phyloP scores from a whole-genome alignment of 2,329 filamentous ascomycete genomes.

The Ophiostoma quercus region DNA sequence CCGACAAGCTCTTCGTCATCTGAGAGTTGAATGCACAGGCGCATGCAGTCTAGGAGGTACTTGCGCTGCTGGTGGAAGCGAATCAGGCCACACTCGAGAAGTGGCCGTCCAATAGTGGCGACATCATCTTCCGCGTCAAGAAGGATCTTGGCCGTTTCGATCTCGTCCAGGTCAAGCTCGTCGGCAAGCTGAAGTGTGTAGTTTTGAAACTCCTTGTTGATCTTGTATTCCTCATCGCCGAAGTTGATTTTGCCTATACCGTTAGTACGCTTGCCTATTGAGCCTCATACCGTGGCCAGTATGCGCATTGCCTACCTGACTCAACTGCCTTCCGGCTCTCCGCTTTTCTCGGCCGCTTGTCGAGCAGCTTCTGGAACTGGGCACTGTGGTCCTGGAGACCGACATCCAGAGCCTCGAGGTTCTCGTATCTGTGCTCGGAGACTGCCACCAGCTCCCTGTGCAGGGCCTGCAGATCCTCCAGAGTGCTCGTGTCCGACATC shows the following conservation, averaged over 20 bases:
- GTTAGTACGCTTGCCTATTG: not conserved
- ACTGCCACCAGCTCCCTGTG: constrained; percentile 78
- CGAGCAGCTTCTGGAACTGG: constrained; percentile 65
- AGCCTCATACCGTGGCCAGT: not conserved
- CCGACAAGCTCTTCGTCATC: constrained; percentile 52
- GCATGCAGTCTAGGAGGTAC: constrained; percentile 75
- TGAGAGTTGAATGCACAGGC: constrained; percentile 68
- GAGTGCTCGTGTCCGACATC: constrained; percentile 69
- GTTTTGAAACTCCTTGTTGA: constrained; percentile 87
- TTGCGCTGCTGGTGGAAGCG: constrained; percentile 82
- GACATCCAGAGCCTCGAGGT: constrained; percentile 63
- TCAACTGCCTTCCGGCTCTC: constrained; percentile 66
- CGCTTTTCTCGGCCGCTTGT: constrained; percentile 69
- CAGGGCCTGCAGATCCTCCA: constrained; percentile 75
- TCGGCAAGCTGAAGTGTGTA: constrained; percentile 76
- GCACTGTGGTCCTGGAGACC: constrained; percentile 62
- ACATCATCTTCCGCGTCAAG: constrained; percentile 67
- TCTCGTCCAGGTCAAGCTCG: constrained; percentile 82
- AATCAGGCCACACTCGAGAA: constrained; percentile 75
- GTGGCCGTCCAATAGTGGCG: constrained; percentile 62
- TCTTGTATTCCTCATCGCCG: constrained; percentile 64
- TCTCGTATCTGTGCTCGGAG: constrained; percentile 58
- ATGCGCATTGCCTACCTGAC: constrained; percentile 48
- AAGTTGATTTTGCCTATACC: constrained; percentile 67
- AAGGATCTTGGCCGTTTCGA: constrained; percentile 73